phyloP scores from a whole-genome alignment of 192 early-diverging fungal genomes.

The Linnemannia schmuckeri region DNA sequence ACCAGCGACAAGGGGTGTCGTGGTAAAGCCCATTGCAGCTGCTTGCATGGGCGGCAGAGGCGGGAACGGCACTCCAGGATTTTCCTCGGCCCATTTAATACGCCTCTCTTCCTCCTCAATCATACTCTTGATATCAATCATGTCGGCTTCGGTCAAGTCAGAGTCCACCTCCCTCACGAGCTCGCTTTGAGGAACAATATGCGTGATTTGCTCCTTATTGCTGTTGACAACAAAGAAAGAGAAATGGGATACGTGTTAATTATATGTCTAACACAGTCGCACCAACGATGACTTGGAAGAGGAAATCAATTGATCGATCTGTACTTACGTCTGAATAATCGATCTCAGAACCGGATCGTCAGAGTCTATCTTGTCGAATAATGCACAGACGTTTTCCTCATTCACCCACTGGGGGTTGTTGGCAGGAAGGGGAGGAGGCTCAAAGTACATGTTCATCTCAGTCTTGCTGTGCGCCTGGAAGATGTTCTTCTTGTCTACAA shows the following conservation, averaged over 20 bases:
- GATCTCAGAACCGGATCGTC: conserved; percentile 27
- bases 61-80: neutral
- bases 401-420: conserved; percentile 20
- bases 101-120: conserved; percentile 27
- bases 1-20: neutral
- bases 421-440: conserved; percentile 35
- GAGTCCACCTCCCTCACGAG: conserved; percentile 42
- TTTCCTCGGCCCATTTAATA: conserved; percentile 13
- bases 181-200: conserved; percentile 23
- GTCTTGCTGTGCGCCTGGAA: conserved; percentile 57
- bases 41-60: neutral
- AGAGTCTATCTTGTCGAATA: conserved; percentile 27
- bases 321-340: conserved; percentile 31
- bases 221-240: conserved; percentile 1
- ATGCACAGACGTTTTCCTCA: conserved; percentile 13
- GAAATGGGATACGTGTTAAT: neutral
- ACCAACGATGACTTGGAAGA: neutral
- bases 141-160: conserved; percentile 46
- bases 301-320: neutral
- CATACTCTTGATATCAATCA: conserved; percentile 42
- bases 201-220: conserved; percentile 15
- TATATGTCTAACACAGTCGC: no score
- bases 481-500: conserved; percentile 72
- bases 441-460: conserved; percentile 67
- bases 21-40: neutral